Percentiles rank a stretch among this genome's conserved stretches.
Evolutionary conservation across 2,329 filamentous ascomycete species (phyloP).

Genomic region (Septoria linicola): DNA sequence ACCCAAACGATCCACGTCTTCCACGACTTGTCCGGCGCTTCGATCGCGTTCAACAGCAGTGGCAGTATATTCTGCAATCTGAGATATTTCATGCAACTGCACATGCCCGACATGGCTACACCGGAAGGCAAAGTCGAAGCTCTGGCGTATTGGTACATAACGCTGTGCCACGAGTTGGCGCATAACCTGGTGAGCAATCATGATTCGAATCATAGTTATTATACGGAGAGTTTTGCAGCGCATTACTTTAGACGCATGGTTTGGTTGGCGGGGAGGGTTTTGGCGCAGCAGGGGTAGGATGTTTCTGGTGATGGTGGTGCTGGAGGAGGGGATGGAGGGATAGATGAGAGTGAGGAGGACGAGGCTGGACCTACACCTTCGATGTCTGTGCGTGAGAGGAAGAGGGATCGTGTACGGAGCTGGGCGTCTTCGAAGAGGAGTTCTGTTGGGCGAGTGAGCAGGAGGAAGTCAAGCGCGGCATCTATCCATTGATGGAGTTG

Average conservation of each 20-base stretch:
- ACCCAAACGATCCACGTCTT: conserved; percentile 76
- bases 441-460: background rate
- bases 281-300: conserved; percentile 17
- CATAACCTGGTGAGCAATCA: conserved; percentile 85
- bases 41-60: conserved; percentile 87
- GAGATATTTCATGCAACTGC: conserved; percentile 78
- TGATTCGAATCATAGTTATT: conserved; percentile 76
- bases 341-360: background rate
- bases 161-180: conserved; percentile 91
- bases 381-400: background rate
- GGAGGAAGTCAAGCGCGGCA: background rate
- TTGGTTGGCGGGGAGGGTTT: conserved; percentile 28
- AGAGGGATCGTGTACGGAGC: conserved; percentile 5
- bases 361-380: conserved; percentile 3
- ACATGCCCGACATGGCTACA: conserved; percentile 52
- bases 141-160: conserved; percentile 87
- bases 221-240: conserved; percentile 77
- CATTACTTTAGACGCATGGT: conserved; percentile 74
- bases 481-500: background rate
- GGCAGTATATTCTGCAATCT: conserved; percentile 94
- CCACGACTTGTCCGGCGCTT: conserved; percentile 73
- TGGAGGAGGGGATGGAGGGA: background rate
- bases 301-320: background rate
- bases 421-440: conserved; percentile 4
- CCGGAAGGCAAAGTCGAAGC: conserved; percentile 63